These are phyloP conservation scores for Suillus alpinus DNA, from an alignment of 768 basidiomycete genomes.

Conservation along the genomic window DNA sequence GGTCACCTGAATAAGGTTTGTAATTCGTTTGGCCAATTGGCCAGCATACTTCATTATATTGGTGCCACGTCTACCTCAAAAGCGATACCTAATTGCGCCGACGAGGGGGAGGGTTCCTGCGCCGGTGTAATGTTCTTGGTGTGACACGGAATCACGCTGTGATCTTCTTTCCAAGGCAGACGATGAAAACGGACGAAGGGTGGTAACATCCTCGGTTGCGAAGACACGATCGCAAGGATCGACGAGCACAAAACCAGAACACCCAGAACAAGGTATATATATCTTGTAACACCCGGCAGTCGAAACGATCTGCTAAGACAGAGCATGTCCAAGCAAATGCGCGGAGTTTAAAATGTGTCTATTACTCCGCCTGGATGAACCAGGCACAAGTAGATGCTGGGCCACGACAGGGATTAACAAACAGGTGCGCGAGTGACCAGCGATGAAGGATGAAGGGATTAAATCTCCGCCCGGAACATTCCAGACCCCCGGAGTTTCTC, in stretches of 20 bases:
- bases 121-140: background rate
- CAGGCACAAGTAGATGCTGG: no score
- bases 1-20: no score
- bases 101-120: background rate
- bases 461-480: no score
- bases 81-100: conserved; percentile 34
- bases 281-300: background rate
- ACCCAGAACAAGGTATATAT: background rate
- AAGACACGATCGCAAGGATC: background rate
- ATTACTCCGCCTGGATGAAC: no score
- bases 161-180: background rate
- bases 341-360: background rate
- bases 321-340: background rate
- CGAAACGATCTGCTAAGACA: no score
- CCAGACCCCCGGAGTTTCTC: no score
- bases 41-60: no score
- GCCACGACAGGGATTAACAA: no score
- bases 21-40: no score
- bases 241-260: background rate
- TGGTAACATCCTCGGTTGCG: background rate
- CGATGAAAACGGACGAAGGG: background rate
- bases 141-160: background rate
- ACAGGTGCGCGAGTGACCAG: no score
- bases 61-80: conserved; percentile 26
- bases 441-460: no score